A percentile compares a stretch with the other conserved stretches of the same genome.
Conservation (phyloP, 2,329 filamentous ascomycete genomes). For the Ampelomyces quisqualis region DNA sequence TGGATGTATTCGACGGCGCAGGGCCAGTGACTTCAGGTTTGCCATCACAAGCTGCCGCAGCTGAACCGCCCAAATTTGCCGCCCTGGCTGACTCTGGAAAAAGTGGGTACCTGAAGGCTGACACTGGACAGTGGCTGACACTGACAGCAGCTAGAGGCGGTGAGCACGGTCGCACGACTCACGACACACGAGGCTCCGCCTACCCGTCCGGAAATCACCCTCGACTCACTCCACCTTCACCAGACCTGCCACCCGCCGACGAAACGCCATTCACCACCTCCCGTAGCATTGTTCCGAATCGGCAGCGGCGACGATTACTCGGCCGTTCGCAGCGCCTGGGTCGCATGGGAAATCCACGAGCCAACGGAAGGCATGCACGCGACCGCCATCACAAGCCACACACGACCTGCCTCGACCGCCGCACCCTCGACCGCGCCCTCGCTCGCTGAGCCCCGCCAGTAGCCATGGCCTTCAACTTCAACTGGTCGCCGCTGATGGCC, state of each 20-base stretch:
- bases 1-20: neutral
- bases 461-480: slow-evolving; percentile 99
- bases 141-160: too few relatives aligned
- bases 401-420: slow-evolving; percentile 16
- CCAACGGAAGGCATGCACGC: slow-evolving; percentile 41
- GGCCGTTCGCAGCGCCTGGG: neutral
- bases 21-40: neutral
- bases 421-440: slow-evolving; percentile 20
- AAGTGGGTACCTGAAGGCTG: slow-evolving; percentile 6
- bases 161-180: slow-evolving; percentile 6
- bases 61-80: neutral
- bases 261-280: slow-evolving; percentile 4
- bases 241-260: slow-evolving; percentile 1
- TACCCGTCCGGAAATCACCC: slow-evolving; percentile 28
- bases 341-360: slow-evolving; percentile 36
- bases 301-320: neutral
- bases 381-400: slow-evolving; percentile 30
- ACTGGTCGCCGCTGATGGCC: slow-evolving; percentile 98
- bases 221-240: slow-evolving; percentile 29
- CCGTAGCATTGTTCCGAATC: slow-evolving; percentile 5
- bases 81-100: neutral
- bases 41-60: slow-evolving; percentile 1
- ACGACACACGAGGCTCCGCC: too few relatives aligned
- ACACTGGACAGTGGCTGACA: too few relatives aligned
- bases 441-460: slow-evolving; percentile 4